phyloP scores from a whole-genome alignment of 495 filamentous ascomycete species.

The Cladorrhinum samala region DNA sequence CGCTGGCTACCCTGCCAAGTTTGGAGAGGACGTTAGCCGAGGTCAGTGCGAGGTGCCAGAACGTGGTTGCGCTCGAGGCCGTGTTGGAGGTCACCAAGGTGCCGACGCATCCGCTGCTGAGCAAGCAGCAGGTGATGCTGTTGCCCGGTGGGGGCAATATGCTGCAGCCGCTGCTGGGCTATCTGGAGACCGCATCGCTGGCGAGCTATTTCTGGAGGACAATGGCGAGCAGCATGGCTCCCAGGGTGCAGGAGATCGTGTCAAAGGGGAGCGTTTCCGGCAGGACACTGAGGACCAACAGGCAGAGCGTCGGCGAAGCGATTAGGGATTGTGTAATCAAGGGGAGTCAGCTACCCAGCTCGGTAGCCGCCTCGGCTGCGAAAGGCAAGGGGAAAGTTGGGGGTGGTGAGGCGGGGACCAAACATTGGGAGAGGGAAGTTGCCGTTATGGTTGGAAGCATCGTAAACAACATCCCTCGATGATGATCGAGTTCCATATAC shows the following conservation, averaged over 20 bases:
- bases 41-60: slow-evolving; percentile 78
- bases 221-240: slow-evolving; percentile 68
- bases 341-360: slow-evolving; percentile 55
- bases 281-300: slow-evolving; percentile 70
- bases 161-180: slow-evolving; percentile 64
- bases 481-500: too few species aligned
- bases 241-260: slow-evolving; percentile 76
- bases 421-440: slow-evolving; percentile 78
- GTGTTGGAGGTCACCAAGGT: slow-evolving; percentile 63
- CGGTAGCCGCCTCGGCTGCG: slow-evolving; percentile 26
- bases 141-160: slow-evolving; percentile 46
- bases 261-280: slow-evolving; percentile 75
- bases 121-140: slow-evolving; percentile 11
- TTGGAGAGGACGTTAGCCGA: slow-evolving; percentile 79
- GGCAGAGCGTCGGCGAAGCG: slow-evolving; percentile 65
- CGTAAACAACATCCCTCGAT: slow-evolving; percentile 39
- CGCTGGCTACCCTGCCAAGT: slow-evolving; percentile 71
- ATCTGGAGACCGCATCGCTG: slow-evolving; percentile 80
- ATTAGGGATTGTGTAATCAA: slow-evolving; percentile 77
- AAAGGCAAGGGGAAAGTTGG: slow-evolving; percentile 42
- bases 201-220: slow-evolving; percentile 88
- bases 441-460: slow-evolving; percentile 90
- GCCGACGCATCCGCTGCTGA: slow-evolving; percentile 59
- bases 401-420: slow-evolving; percentile 16
- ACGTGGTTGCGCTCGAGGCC: slow-evolving; percentile 77